Percentiles rank a stretch among this genome's conserved stretches.
Evolutionary conservation across 2,329 filamentous ascomycete genomes (phyloP).

Genomic region (Aspergillus felis): DNA sequence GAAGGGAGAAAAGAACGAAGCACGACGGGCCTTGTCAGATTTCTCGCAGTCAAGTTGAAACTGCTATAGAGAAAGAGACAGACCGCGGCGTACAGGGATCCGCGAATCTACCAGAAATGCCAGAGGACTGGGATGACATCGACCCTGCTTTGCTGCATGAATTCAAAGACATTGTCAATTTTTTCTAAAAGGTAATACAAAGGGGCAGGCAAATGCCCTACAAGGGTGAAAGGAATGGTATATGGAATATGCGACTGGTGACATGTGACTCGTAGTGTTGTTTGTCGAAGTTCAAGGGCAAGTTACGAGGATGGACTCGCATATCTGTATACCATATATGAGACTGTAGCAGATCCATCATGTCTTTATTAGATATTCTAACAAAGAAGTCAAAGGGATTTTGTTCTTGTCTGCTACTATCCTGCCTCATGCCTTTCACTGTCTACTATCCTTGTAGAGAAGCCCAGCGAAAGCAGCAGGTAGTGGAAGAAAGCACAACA

Average conservation of each 20-base stretch:
- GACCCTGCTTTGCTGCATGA: constrained; percentile 37
- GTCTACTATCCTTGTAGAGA: background rate
- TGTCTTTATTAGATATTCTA: background rate
- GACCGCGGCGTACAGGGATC: constrained; percentile 5
- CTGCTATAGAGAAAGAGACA: constrained; percentile 6
- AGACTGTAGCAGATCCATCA: background rate
- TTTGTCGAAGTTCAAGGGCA: background rate
- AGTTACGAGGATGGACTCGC: background rate
- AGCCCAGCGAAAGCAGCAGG: background rate
- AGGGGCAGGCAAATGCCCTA: too few relatives aligned
- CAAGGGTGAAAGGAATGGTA: background rate
- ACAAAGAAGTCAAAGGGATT: background rate
- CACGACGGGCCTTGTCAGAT: background rate
- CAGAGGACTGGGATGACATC: constrained; percentile 33
- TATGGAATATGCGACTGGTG: background rate
- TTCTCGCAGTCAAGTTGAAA: background rate
- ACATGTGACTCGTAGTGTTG: background rate
- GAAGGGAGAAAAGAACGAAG: background rate
- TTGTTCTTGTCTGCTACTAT: background rate
- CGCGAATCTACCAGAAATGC: background rate
- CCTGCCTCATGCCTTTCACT: background rate
- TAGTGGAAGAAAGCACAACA: background rate
- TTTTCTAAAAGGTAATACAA: constrained; percentile 22
- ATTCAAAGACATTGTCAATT: constrained; percentile 39
- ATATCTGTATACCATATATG: background rate